These are phyloP conservation scores for Ceraceosorus guamensis DNA, from an alignment of 1,284 basidiomycete genomes.

Conservation along the genomic window DNA sequence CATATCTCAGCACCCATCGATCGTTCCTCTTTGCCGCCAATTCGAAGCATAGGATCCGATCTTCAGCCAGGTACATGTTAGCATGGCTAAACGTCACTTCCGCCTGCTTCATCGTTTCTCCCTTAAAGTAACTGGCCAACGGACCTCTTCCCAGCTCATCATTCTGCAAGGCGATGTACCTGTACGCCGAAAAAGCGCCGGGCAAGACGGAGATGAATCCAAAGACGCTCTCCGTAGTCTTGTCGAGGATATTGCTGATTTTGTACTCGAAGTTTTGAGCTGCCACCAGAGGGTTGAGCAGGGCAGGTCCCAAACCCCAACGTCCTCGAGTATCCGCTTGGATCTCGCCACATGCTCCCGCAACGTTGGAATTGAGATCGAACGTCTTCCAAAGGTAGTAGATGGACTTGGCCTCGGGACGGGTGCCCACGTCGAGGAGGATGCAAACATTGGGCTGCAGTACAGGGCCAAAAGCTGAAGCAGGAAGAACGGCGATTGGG, in stretches of 20 bases:
- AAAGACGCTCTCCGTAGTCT: slow-evolving; percentile 45
- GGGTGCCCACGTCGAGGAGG: slow-evolving; percentile 92
- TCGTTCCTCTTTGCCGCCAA: slow-evolving; percentile 83
- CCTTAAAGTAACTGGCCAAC: slow-evolving; percentile 91
- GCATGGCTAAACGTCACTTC: slow-evolving; percentile 90
- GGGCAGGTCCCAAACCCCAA: slow-evolving; percentile 62
- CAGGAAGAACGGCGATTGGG: background rate
- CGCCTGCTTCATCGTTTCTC: slow-evolving; percentile 79
- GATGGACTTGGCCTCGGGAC: slow-evolving; percentile 90
- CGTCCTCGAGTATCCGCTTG: slow-evolving; percentile 41
- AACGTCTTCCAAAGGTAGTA: slow-evolving; percentile 96
- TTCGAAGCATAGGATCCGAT: slow-evolving; percentile 95
- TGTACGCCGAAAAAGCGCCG: slow-evolving; percentile 50
- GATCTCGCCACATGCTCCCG: slow-evolving; percentile 75
- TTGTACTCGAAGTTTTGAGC: slow-evolving; percentile 94
- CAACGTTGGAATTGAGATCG: slow-evolving; percentile 66
- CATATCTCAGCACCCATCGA: slow-evolving; percentile 90
- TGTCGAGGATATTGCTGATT: slow-evolving; percentile 45
- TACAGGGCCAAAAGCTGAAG: slow-evolving; percentile 44
- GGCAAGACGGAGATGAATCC: slow-evolving; percentile 45
- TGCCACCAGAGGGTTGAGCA: slow-evolving; percentile 77
- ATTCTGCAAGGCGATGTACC: slow-evolving; percentile 84
- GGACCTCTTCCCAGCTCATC: slow-evolving; percentile 77
- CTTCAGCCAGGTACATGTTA: slow-evolving; percentile 50
- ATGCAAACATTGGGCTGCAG: slow-evolving; percentile 76